phyloP scores from a whole-genome alignment of 768 basidiomycete species.

The Leucocoprinus leucothites region DNA sequence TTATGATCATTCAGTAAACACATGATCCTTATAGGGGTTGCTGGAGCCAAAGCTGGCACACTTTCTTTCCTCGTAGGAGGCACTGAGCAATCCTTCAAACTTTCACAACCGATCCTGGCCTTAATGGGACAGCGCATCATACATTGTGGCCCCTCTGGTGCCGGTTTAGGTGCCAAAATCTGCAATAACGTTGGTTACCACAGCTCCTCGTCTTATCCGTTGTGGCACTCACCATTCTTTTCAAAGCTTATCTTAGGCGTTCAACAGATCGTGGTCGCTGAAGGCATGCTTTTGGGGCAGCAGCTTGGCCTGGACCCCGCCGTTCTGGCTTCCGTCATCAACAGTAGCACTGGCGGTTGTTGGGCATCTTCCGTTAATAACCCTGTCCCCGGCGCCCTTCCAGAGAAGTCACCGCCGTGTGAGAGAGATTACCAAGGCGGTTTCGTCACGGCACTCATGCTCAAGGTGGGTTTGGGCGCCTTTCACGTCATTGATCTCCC shows the following conservation, averaged over 20 bases:
- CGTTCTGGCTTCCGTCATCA: slow-evolving; percentile 79
- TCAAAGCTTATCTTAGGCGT: slow-evolving; percentile 62
- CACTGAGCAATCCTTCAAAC: slow-evolving; percentile 49
- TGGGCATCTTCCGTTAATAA: slow-evolving; percentile 88
- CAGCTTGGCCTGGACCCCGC: slow-evolving; percentile 76
- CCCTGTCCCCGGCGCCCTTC: slow-evolving; percentile 74
- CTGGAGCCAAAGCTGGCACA: slow-evolving; percentile 84
- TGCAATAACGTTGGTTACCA: slow-evolving; percentile 72
- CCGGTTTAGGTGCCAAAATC: slow-evolving; percentile 85
- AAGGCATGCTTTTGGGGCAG: slow-evolving; percentile 86
- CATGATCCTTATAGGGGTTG: slow-evolving; percentile 50
- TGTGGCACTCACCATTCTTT: slow-evolving; percentile 13
- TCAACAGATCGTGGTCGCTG: slow-evolving; percentile 81
- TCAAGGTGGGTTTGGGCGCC: slow-evolving; percentile 49
- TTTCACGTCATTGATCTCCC: slow-evolving; percentile 5
- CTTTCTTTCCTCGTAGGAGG: slow-evolving; percentile 93
- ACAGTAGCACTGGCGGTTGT: slow-evolving; percentile 79
- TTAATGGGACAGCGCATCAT: slow-evolving; percentile 82
- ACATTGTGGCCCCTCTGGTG: slow-evolving; percentile 78
- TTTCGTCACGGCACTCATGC: slow-evolving; percentile 79
- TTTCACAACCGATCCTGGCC: slow-evolving; percentile 56
- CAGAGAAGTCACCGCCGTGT: slow-evolving; percentile 74
- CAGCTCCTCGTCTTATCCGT: slow-evolving; percentile 22
- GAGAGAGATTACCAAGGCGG: slow-evolving; percentile 83
- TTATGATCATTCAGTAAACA: not conserved